Evolutionary conservation across 179 eudicot species (phyloP), one percentile per base, ranked within the genome.

Genomic region (Vitellaria paradoxa): DNA sequence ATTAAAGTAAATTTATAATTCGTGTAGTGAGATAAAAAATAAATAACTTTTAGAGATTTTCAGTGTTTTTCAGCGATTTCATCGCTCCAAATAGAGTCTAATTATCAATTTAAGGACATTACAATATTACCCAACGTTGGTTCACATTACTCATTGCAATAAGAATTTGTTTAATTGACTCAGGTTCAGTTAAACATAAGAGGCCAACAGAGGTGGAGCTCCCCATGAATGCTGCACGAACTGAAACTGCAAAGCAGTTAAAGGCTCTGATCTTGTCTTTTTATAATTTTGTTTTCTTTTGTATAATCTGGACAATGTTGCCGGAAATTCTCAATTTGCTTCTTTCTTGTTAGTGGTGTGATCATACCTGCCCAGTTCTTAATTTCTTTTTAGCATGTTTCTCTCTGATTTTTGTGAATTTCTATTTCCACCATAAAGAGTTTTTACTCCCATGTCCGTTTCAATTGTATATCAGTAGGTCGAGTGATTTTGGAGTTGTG

Each of bases 171-270:
- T 60, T 13, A 26, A 40, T 26, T 67, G 40, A 53, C 50, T 70
- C 84, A 93, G 98, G 92, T 78, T 84, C 89, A 67, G 74, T 85
- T 21, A 93, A 92, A 77, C 91, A 92, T 78, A 90, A 85, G 91
- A 89, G 92, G 87, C 81, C 93, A 71, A 81, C 81, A 83, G 93
- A 85, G 81, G 76, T 78, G 79, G 97, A 88, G 81, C 90, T 78
- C 69, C 76, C 88, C 45, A 86, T 84, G 82, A 88, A 86, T 85
- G 92, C 86, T 73, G 81, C 86, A 71, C 84, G 86, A 63, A 82
- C 83, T 65, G 97, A 90, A 77, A 49, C 83, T 82, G 80, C 88
- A 65, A 88, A 87, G 82, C 97, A 89, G 98, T 93, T 87, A 85
- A n/a, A 89, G 88, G 63, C 76, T 78, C 79, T 65, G 60, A 49